A percentile compares a stretch with the other conserved stretches of the same genome.
These are phyloP conservation scores for Centaurea solstitialis DNA, from an alignment of 129 eudicot genomes.

Conservation along the genomic window DNA sequence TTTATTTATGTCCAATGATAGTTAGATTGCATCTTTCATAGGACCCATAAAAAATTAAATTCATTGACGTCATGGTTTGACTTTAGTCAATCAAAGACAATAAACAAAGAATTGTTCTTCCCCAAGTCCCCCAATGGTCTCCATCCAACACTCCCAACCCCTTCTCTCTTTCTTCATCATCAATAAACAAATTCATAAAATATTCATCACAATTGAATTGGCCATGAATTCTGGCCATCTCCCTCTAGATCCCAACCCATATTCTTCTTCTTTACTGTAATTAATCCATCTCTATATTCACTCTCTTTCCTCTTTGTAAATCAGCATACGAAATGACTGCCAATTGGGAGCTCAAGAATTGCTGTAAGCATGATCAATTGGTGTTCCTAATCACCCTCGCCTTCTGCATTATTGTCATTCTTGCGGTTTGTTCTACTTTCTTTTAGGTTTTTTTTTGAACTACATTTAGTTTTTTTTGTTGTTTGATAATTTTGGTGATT, in stretches of 20 bases:
- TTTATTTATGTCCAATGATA: background rate
- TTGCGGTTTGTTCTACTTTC: constrained; percentile 48
- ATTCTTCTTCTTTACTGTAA: background rate
- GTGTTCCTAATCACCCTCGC: constrained; percentile 60
- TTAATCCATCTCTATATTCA: background rate
- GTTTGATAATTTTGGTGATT: background rate
- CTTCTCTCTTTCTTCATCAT: background rate
- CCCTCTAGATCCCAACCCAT: constrained; percentile 42
- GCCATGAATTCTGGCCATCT: constrained; percentile 22
- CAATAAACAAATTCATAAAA: background rate
- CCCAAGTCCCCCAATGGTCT: constrained; percentile 14
- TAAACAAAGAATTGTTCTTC: constrained; percentile 20
- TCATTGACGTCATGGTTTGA: background rate
- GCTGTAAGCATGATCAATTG: constrained; percentile 74
- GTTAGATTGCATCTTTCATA: background rate
- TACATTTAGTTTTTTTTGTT: background rate
- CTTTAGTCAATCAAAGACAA: constrained; percentile 17
- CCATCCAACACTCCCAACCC: background rate
- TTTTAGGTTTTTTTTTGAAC: background rate
- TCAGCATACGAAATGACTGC: constrained; percentile 36
- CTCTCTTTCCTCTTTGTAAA: no score
- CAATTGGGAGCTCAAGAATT: constrained; percentile 69
- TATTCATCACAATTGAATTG: background rate
- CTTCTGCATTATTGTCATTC: constrained; percentile 65
- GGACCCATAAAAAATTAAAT: background rate